Percentiles rank a stretch among this genome's conserved stretches.
These are phyloP conservation scores for Fusarium sp. DNA, from an alignment of 2,329 filamentous ascomycete genomes.

Conservation along the genomic window DNA sequence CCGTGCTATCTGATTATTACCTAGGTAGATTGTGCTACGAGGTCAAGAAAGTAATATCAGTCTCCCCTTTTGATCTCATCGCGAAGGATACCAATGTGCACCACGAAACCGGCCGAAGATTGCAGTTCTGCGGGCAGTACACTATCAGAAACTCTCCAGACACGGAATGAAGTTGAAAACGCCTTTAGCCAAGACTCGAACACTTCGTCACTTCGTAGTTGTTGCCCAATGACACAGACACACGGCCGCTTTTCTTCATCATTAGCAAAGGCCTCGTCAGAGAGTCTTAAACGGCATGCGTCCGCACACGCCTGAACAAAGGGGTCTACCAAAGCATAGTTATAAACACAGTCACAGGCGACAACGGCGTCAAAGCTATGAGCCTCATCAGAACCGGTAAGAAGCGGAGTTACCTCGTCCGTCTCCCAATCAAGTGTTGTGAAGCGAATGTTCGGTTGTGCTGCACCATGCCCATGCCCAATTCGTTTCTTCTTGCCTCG, in stretches of 20 bases:
- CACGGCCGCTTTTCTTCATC: slow-evolving; percentile 55
- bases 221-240: slow-evolving; percentile 85
- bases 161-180: slow-evolving; percentile 71
- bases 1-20: not conserved
- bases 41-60: not conserved
- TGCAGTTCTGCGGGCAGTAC: slow-evolving; percentile 66
- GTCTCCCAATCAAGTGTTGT: slow-evolving; percentile 84
- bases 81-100: slow-evolving; percentile 78
- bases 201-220: slow-evolving; percentile 84
- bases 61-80: slow-evolving; percentile 12
- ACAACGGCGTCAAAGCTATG: slow-evolving; percentile 75
- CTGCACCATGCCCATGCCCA: not conserved
- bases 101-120: slow-evolving; percentile 76
- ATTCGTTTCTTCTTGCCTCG: slow-evolving; percentile 31
- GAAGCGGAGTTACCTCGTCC: slow-evolving; percentile 57
- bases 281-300: slow-evolving; percentile 67
- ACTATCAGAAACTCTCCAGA: slow-evolving; percentile 78
- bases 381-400: slow-evolving; percentile 48
- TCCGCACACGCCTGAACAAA: slow-evolving; percentile 85
- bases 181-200: slow-evolving; percentile 81
- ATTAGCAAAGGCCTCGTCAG: slow-evolving; percentile 17
- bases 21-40: not conserved
- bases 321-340: slow-evolving; percentile 82
- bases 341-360: slow-evolving; percentile 95
- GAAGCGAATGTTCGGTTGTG: slow-evolving; percentile 59